Base-by-base conservation (phyloP, 2,329 filamentous ascomycete species). In the Alternaria sp. region DNA sequence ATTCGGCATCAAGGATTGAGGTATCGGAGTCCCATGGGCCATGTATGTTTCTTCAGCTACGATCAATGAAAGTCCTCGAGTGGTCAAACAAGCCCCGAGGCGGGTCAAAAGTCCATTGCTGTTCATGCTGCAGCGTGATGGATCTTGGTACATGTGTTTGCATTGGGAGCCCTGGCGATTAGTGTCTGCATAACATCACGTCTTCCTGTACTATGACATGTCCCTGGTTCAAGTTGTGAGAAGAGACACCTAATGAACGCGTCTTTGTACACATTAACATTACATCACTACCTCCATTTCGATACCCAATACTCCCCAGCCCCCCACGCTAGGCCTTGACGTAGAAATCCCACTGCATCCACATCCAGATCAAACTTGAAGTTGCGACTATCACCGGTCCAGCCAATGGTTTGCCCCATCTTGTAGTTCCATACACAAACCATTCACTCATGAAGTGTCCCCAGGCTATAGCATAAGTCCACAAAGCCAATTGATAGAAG, bases 391-490 rank as follows among this genome's bases (percentile, higher is more conserved):
- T 70, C 62, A 89, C 74, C n/a, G 89, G 88, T 55, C 86, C 86
- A 51, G 86, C 81, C 69, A 90, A 82, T 25, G 88, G 85, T 40
- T 83, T 83, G 40, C 86, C 86, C 76, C 91, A 87, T 68, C 86
- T 88, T 71, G 93, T 89, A 19, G 89, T 95, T 72, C 90, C 90
- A 81, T 91, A 97, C 5, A 93, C 80, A 68, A 92, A 83, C 84
- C 92, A 91, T 85, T 99, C 96, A 70, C 86, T 90, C 64, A 88
- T 85, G 79, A 74, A 74, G 55, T 74, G 71, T 32, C 40, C 82
- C 57, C 91, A 87, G 1, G 94, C 94, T 59, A 97, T 85, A 1
- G 88, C 86, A 78, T 95, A 97, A 8, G 92, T 96, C 87, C 90
- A 92, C 69, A 96, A 83, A 15, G 91, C 91, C 62, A 97, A 84